These are phyloP conservation scores for Eutypella sp. DNA, from an alignment of 2,329 filamentous ascomycete species.

Conservation along the genomic window DNA sequence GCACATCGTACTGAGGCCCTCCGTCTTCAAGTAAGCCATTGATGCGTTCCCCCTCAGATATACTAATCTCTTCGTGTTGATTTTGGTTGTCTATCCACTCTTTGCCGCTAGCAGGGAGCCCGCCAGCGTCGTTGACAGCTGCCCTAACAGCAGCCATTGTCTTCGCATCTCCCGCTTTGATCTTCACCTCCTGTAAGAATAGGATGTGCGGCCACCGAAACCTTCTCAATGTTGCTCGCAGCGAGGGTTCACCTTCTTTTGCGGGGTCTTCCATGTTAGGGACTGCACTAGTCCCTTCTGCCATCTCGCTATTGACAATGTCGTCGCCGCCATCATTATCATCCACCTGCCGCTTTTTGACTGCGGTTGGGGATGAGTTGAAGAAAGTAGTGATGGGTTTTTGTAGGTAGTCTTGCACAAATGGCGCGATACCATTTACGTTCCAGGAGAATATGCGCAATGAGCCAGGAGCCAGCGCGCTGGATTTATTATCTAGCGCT, in stretches of 20 bases:
- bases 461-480: not conserved
- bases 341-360: constrained; percentile 51
- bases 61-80: too few relatives aligned
- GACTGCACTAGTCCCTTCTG: not conserved
- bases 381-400: constrained; percentile 7
- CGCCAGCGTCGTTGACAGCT: constrained; percentile 1
- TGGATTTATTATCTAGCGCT: not conserved
- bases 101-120: too few relatives aligned
- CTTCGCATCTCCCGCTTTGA: constrained; percentile 5
- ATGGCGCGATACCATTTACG: constrained; percentile 8
- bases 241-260: constrained; percentile 5
- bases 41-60: too few relatives aligned
- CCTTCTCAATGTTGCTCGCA: constrained; percentile 2
- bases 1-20: constrained; percentile 34
- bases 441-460: constrained; percentile 11
- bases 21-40: constrained; percentile 7
- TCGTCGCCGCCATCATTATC: constrained; percentile 47
- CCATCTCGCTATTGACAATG: not conserved
- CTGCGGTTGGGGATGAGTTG: not conserved
- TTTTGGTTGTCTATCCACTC: too few relatives aligned
- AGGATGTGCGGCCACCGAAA: constrained; percentile 8
- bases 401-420: constrained; percentile 4
- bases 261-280: not conserved
- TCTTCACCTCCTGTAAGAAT: constrained; percentile 11
- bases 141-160: constrained; percentile 4